phyloP scores from a whole-genome alignment of 495 filamentous ascomycete genomes.

The Trypethelium eluteriae region DNA sequence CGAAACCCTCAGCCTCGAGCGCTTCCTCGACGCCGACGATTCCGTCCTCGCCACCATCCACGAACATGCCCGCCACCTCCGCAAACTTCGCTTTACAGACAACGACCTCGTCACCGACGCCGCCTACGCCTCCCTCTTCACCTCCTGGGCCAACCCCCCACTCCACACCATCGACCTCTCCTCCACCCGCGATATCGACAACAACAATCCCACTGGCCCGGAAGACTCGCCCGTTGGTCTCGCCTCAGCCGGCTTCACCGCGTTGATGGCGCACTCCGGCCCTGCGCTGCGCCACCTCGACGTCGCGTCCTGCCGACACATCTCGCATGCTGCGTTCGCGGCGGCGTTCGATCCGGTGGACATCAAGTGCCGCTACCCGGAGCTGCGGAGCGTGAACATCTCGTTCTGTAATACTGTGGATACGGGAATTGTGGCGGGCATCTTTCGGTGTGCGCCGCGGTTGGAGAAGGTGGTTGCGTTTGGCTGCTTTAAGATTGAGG shows the following conservation, averaged over 20 bases:
- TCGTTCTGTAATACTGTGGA: conserved; percentile 69
- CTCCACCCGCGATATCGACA: conserved; percentile 65
- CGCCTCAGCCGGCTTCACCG: conserved; percentile 61
- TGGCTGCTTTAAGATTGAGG: conserved; percentile 70
- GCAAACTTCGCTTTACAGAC: conserved; percentile 68
- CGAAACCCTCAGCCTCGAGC: conserved; percentile 62
- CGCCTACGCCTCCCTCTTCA: conserved; percentile 63
- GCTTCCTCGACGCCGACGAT: conserved; percentile 38
- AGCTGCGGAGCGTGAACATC: conserved; percentile 63
- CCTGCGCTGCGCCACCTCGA: conserved; percentile 53
- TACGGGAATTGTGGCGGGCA: conserved; percentile 61
- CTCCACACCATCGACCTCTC: conserved; percentile 64
- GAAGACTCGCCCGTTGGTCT: conserved; percentile 52
- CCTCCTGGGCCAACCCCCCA: conserved; percentile 61
- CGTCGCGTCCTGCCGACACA: conserved; percentile 70
- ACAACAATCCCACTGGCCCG: conserved; percentile 55
- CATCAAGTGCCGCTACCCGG: conserved; percentile 46
- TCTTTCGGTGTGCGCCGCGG: conserved; percentile 67
- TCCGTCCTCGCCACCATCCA: conserved; percentile 50
- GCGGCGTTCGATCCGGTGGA: conserved; percentile 55
- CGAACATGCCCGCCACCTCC: conserved; percentile 54
- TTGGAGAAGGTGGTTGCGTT: conserved; percentile 70
- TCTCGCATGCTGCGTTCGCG: conserved; percentile 58
- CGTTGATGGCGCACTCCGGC: conserved; percentile 80
- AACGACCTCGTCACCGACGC: conserved; percentile 67